Percentiles rank a stretch among this genome's conserved stretches.
phyloP scores from a whole-genome alignment of 441 rosid genomes.

The Oxalis stricta region DNA sequence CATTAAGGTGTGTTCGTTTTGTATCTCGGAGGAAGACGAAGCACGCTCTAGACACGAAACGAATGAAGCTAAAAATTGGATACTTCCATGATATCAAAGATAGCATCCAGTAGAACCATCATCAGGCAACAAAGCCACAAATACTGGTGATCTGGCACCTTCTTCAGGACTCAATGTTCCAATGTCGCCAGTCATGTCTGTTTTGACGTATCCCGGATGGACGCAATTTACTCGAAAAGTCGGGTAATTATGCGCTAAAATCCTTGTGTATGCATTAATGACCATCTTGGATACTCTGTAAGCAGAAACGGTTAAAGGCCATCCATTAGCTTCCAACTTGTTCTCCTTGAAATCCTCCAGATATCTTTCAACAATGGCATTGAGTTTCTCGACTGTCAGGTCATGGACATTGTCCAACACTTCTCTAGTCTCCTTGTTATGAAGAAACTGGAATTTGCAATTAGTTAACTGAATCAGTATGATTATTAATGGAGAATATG shows the following conservation, averaged over 20 bases:
- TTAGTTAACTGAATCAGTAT: background rate
- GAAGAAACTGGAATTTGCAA: background rate
- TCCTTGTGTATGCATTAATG: background rate
- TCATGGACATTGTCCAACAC: background rate
- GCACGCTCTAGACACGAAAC: too few relatives aligned
- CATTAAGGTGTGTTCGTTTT: too few relatives aligned
- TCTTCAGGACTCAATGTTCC: slow-evolving; percentile 6
- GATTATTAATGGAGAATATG: too few relatives aligned
- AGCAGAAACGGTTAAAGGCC: slow-evolving; percentile 1
- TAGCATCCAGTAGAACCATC: too few relatives aligned
- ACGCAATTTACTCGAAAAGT: slow-evolving; percentile 2
- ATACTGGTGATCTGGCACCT: slow-evolving; percentile 10
- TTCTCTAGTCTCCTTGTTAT: background rate
- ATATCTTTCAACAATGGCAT: background rate
- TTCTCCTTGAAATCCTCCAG: slow-evolving; percentile 5
- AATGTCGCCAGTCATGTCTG: slow-evolving; percentile 1
- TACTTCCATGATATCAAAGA: too few relatives aligned
- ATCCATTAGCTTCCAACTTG: background rate
- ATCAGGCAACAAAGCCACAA: slow-evolving; percentile 5
- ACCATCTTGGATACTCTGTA: background rate
- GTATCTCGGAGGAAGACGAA: too few relatives aligned
- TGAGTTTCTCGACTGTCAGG: background rate
- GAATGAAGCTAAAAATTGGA: too few relatives aligned
- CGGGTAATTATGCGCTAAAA: background rate
- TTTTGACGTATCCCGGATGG: slow-evolving; percentile 7